phyloP scores from a whole-genome alignment of 2,329 filamentous ascomycete genomes.

The Teratosphaeria gauchensis region DNA sequence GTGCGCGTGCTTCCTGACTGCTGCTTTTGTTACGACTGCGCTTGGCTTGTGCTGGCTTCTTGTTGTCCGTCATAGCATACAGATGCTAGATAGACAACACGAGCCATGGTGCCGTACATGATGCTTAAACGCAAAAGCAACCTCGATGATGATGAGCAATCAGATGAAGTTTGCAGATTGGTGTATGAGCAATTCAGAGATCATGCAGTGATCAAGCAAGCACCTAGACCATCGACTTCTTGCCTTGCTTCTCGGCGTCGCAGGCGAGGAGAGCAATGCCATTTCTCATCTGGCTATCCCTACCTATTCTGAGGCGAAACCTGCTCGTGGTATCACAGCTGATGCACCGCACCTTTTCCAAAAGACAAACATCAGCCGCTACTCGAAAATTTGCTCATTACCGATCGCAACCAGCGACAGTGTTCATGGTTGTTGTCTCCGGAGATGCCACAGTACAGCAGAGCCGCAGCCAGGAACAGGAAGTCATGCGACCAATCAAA shows the following conservation, averaged over 20 bases:
- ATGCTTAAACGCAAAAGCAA: background rate
- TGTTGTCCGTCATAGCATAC: background rate
- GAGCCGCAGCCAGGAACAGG: background rate
- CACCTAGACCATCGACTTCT: background rate
- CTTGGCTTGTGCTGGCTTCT: background rate
- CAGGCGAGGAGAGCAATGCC: background rate
- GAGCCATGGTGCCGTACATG: background rate
- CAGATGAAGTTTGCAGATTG: background rate
- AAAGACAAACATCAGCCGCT: too few species aligned
- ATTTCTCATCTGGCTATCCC: background rate
- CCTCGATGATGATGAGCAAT: background rate
- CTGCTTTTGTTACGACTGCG: background rate
- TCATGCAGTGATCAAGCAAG: background rate
- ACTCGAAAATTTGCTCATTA: too few species aligned
- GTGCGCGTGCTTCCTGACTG: background rate
- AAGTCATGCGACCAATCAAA: background rate
- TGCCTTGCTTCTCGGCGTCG: background rate
- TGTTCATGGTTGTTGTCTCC: too few species aligned
- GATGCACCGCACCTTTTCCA: too few species aligned
- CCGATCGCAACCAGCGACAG: too few species aligned
- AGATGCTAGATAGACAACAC: background rate
- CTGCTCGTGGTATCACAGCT: too few species aligned
- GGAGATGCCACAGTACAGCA: background rate
- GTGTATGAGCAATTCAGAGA: background rate
- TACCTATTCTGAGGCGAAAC: background rate